Evolutionary conservation across 2,329 filamentous ascomycete species (phyloP), one percentile per base, ranked within the genome.

Genomic region (Metarhizium brunneum): DNA sequence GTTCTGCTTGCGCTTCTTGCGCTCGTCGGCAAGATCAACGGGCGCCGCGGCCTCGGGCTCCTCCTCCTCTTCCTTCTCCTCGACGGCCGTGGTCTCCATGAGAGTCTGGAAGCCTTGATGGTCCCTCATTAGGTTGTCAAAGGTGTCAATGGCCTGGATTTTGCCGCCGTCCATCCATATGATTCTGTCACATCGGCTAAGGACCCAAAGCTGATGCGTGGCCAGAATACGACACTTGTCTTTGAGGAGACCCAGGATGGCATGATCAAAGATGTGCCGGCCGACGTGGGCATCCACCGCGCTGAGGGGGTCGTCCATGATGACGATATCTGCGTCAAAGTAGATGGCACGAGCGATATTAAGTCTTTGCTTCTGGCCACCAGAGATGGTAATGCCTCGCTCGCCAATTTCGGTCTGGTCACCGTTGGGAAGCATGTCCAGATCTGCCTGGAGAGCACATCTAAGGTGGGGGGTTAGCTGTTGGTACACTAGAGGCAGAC

Each of bases 321-420:
- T 74, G 20, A 87, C 78, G 52, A 87, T 80, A 56, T 86, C 83
- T 11, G 84, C 79, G 58, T 87, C 77, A 58, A 86, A 87, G 73
- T 92, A 80, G 60, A 87, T 86, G 58, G 85, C 84, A 51, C 94
- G 82, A 18, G 94, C 94, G 65, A 97, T 96, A 67, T 96, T 97
- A 62, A 96, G 76, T 11, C 94, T 84, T 69, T 96, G 92, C 70
- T 96, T 96, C 70, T 97, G 92, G 2, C 92, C 92, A 56, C 94
- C 92, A 18, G 91, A 96, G 1, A 97, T 88, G 1, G 91, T 97
- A 65, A 97, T 96, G 54, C 94, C 92, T 58, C 91, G 85, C 70
- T 97, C 94, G 30, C 92, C 94, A 65, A 97, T 96, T 69, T 97
- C 92, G 0, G 92, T 99, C 63, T 81, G 71, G 64, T 97, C 94